Evolutionary conservation across 768 basidiomycete genomes (phyloP).

Genomic region (Tricholoma flavovirens): DNA sequence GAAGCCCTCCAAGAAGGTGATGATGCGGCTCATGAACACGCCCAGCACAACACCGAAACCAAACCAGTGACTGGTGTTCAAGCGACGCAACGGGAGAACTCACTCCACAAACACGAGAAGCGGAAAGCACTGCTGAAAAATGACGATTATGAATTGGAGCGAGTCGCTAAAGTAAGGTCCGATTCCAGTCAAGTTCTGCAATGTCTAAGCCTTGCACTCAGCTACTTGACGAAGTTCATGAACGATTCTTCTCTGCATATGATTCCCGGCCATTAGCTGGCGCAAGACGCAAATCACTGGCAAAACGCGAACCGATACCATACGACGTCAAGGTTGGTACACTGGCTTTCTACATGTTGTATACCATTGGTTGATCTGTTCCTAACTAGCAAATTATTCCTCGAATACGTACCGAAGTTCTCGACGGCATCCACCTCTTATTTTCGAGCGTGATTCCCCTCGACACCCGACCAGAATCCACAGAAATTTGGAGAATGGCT

Average conservation of each 20-base stretch:
- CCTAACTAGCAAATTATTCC: slow-evolving; percentile 74
- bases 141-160: slow-evolving; percentile 74
- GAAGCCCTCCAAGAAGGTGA: slow-evolving; percentile 59
- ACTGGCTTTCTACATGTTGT: slow-evolving; percentile 2
- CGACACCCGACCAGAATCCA: slow-evolving; percentile 72
- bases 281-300: slow-evolving; percentile 23
- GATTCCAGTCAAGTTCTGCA: neutral
- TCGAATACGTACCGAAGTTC: slow-evolving; percentile 63
- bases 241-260: slow-evolving; percentile 66
- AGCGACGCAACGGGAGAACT: slow-evolving; percentile 12
- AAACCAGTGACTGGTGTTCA: slow-evolving; percentile 12
- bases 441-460: slow-evolving; percentile 96
- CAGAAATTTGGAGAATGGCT: slow-evolving; percentile 83
- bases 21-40: slow-evolving; percentile 19
- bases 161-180: slow-evolving; percentile 64
- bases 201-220: slow-evolving; percentile 21
- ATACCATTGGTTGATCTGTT: neutral
- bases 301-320: slow-evolving; percentile 21
- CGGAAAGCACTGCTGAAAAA: slow-evolving; percentile 82
- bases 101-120: slow-evolving; percentile 13
- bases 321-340: slow-evolving; percentile 78
- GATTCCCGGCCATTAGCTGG: slow-evolving; percentile 35
- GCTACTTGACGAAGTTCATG: slow-evolving; percentile 81
- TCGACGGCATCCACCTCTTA: slow-evolving; percentile 76
- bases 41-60: slow-evolving; percentile 17